phyloP scores from a whole-genome alignment of 495 filamentous ascomycete species.

The Penicillium chermesinum region DNA sequence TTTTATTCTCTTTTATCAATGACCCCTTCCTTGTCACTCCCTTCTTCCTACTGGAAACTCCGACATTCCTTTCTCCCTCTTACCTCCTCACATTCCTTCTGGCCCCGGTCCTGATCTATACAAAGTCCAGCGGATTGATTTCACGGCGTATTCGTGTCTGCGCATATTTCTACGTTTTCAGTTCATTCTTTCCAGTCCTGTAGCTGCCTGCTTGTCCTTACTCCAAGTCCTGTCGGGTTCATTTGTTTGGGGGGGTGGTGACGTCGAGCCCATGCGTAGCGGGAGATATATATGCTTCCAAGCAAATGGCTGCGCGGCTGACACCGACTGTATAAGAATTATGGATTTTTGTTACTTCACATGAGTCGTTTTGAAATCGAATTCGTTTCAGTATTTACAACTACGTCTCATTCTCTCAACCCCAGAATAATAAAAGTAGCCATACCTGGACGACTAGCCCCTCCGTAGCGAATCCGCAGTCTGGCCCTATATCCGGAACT shows the following conservation, averaged over 20 bases:
- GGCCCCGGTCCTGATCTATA: slow-evolving; percentile 16
- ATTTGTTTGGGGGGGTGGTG: slow-evolving; percentile 7
- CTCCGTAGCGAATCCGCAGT: not conserved
- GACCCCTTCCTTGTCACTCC: slow-evolving; percentile 7
- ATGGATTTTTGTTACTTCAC: slow-evolving; percentile 14
- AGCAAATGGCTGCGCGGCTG: slow-evolving; percentile 1
- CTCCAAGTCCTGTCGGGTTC: slow-evolving; percentile 6
- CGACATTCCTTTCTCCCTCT: slow-evolving; percentile 19
- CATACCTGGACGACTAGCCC: too few species aligned
- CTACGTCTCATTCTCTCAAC: not conserved
- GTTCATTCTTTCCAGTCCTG: slow-evolving; percentile 23
- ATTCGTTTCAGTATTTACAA: slow-evolving; percentile 4
- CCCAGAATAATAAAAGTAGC: not conserved
- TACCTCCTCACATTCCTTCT: slow-evolving; percentile 19
- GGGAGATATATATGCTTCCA: slow-evolving; percentile 21
- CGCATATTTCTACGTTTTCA: slow-evolving; percentile 11
- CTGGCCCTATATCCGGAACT: not conserved
- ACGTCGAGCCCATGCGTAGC: not conserved
- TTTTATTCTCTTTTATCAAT: not conserved
- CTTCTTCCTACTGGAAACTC: slow-evolving; percentile 12
- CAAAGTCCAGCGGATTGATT: slow-evolving; percentile 29
- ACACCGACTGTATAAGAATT: slow-evolving; percentile 13
- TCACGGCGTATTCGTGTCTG: slow-evolving; percentile 22
- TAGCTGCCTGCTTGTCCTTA: slow-evolving; percentile 16
- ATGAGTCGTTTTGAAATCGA: slow-evolving; percentile 20